Percentiles rank a stretch among this genome's conserved stretches.
Conservation (phyloP, 108 stramenopile genomes). For the Cyclotella baltica region DNA sequence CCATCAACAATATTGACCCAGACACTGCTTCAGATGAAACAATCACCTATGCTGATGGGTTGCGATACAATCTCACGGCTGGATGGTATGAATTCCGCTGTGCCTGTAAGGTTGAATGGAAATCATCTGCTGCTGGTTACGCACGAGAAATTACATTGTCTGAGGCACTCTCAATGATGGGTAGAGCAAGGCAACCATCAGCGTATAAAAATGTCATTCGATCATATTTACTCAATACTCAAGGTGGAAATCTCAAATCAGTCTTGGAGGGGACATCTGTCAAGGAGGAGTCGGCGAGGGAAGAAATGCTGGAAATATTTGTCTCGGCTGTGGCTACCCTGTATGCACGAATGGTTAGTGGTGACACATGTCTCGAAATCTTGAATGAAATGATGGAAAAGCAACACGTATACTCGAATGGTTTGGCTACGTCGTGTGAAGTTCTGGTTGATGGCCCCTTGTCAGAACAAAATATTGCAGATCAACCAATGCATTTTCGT, state of each 20-base stretch:
- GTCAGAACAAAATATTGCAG: slow-evolving; percentile 3
- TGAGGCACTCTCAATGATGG: slow-evolving; percentile 30
- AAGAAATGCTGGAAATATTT: slow-evolving; percentile 49
- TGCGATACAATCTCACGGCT: slow-evolving; percentile 68
- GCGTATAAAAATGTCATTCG: slow-evolving; percentile 41
- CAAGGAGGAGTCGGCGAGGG: slow-evolving; percentile 8
- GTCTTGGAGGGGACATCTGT: slow-evolving; percentile 32
- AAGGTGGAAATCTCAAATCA: slow-evolving; percentile 69
- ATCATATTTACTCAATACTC: slow-evolving; percentile 48
- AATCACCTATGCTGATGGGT: slow-evolving; percentile 76
- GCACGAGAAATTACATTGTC: slow-evolving; percentile 27
- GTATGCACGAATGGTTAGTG: slow-evolving; percentile 79
- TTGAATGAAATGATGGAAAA: slow-evolving; percentile 59
- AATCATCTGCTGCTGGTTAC: not conserved
- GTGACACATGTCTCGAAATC: slow-evolving; percentile 57
- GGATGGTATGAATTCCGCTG: slow-evolving; percentile 89
- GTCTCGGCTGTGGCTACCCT: slow-evolving; percentile 65
- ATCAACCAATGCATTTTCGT: slow-evolving; percentile 43
- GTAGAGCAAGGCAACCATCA: slow-evolving; percentile 46
- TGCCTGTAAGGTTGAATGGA: slow-evolving; percentile 36
- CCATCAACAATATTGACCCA: not conserved
- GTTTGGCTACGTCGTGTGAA: slow-evolving; percentile 37
- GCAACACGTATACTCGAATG: slow-evolving; percentile 36
- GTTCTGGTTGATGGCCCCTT: slow-evolving; percentile 33
- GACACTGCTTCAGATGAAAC: slow-evolving; percentile 17